Conservation (phyloP, 2,329 filamentous ascomycete species). For the Claviceps digitariae region DNA sequence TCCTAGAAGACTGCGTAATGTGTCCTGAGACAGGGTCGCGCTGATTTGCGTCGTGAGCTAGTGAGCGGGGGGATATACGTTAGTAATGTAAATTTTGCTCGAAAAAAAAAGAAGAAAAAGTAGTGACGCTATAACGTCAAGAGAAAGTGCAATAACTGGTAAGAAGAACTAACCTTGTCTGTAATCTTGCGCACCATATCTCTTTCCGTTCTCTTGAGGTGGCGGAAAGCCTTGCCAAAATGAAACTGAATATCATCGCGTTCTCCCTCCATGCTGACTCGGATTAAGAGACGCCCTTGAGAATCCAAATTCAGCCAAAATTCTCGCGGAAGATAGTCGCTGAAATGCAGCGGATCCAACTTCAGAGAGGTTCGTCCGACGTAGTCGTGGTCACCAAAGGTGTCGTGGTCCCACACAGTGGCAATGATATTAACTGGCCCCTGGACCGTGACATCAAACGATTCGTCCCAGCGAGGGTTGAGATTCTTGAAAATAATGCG, state of each 20-base stretch:
- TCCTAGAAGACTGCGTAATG: slow-evolving; percentile 60
- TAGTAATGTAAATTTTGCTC: too few relatives aligned
- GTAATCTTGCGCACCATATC: slow-evolving; percentile 98
- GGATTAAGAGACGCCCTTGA: slow-evolving; percentile 74
- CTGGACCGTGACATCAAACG: slow-evolving; percentile 86
- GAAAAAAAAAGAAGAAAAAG: not conserved
- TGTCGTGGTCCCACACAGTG: slow-evolving; percentile 97
- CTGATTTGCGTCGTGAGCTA: slow-evolving; percentile 89
- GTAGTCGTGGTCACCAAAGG: slow-evolving; percentile 93
- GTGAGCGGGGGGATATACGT: not conserved
- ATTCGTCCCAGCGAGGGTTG: slow-evolving; percentile 94
- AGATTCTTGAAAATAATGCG: slow-evolving; percentile 80
- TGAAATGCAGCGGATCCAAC: slow-evolving; percentile 93
- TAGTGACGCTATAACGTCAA: not conserved
- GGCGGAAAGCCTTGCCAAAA: slow-evolving; percentile 92
- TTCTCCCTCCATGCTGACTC: slow-evolving; percentile 97
- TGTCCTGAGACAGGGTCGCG: slow-evolving; percentile 70
- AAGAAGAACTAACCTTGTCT: slow-evolving; percentile 58
- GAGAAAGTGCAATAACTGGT: not conserved
- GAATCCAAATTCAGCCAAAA: slow-evolving; percentile 98
- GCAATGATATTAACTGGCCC: slow-evolving; percentile 89
- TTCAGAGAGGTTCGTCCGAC: slow-evolving; percentile 95
- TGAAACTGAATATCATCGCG: slow-evolving; percentile 97
- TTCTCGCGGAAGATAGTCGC: slow-evolving; percentile 87
- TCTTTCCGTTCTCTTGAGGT: slow-evolving; percentile 85